Percentiles rank a stretch among this genome's conserved stretches.
phyloP scores from a whole-genome alignment of 192 early-diverging fungal species.

The Coemansia sp. region DNA sequence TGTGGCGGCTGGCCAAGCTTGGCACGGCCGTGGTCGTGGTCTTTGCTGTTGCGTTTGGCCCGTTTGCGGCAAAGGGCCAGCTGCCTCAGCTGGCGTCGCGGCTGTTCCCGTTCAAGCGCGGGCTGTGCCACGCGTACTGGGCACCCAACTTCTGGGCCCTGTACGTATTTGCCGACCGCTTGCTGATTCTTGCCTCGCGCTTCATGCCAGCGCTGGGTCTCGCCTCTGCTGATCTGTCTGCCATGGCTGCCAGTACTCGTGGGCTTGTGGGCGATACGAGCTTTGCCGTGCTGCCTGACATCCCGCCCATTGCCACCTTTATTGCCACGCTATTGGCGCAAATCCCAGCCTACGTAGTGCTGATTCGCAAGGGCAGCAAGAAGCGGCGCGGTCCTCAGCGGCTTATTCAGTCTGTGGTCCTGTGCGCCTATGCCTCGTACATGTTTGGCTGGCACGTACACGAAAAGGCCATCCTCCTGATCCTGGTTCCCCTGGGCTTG shows the following conservation, averaged over 20 bases:
- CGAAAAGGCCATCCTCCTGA: constrained; percentile 91
- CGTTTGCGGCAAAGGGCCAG: constrained; percentile 74
- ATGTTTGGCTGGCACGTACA: constrained; percentile 99
- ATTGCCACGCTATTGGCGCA: constrained; percentile 73
- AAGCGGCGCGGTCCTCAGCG: constrained; percentile 61
- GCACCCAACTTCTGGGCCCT: constrained; percentile 98
- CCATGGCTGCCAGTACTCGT: constrained; percentile 70
- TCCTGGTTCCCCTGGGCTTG: constrained; percentile 56
- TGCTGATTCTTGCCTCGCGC: constrained; percentile 42
- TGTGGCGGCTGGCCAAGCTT: constrained; percentile 61
- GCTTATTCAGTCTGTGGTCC: constrained; percentile 71
- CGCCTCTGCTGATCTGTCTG: neutral
- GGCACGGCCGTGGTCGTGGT: constrained; percentile 67
- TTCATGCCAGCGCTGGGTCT: neutral
- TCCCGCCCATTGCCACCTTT: constrained; percentile 72
- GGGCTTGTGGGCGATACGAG: constrained; percentile 88
- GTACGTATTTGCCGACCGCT: constrained; percentile 80
- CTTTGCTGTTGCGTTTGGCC: constrained; percentile 82
- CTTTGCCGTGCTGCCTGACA: constrained; percentile 79
- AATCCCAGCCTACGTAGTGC: constrained; percentile 42
- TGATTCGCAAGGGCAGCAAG: constrained; percentile 8
- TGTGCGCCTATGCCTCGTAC: constrained; percentile 86
- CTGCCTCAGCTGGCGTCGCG: constrained; percentile 76
- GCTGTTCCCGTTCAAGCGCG: constrained; percentile 96
- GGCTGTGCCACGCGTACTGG: constrained; percentile 95